Evolutionary conservation across 2,329 filamentous ascomycete genomes (phyloP), one percentile per base, ranked within the genome.

Genomic region (Neopestalotiopsis sp.): DNA sequence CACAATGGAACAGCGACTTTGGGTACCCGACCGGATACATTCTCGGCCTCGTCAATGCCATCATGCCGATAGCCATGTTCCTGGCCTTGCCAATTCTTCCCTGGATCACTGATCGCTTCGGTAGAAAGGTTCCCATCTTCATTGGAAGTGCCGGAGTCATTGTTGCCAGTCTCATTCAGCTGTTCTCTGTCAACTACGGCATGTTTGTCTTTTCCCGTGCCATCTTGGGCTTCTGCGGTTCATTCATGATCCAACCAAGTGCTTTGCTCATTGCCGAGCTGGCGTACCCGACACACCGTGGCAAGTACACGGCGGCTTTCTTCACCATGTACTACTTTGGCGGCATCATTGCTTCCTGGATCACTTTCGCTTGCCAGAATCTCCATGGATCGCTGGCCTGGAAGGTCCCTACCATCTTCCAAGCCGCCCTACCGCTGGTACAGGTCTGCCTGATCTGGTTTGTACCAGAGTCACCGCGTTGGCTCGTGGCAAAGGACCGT

Each of bases 371-470:
- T 0, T 71, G 71, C n/a, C 65, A 67, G 70, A 69, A 62, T 61
- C 67, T 53, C 17, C 6, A 53, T 17, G 45, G 45, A 7, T 53
- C 45, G 4, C 17, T 53, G n/a, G 45, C 45, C 5, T 87, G 86
- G 85, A 76, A 82, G 17, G 77, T 82, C n/a, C 83, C 84, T 0
- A 82, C 83, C 17, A 81, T 78, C 0, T 70, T 86, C 3, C 83
- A 86, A 74, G 82, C 83, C 74, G 65, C 81, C 2, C 83, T 80
- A 63, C 80, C 81, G 0, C 70, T 79, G 0, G 73, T 81, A 0
- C 61, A 63, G 20, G 5, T 63, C 61, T 45, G 30, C 38, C 24
- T 42, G 32, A 45, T 45, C 14, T 61, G 40, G 38, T 24, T 28
- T 4, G 38, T 45, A n/a, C 61, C 61, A 24, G 12, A 63, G 34